These are phyloP conservation scores for Mycosphaerelloides madeirae DNA, from an alignment of 2,329 filamentous ascomycete species.

Conservation along the genomic window DNA sequence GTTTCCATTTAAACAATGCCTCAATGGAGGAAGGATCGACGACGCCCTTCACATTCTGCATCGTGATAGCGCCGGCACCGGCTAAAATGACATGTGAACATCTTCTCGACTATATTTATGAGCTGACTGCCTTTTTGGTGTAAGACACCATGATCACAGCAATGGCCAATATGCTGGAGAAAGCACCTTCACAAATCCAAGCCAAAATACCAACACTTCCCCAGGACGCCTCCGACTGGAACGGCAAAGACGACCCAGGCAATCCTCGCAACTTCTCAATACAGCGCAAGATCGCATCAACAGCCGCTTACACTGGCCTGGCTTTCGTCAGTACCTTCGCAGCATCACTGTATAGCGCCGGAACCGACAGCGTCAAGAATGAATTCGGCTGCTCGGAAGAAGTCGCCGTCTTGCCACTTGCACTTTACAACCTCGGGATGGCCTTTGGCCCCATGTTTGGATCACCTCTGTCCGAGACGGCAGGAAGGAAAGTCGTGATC, in stretches of 20 bases:
- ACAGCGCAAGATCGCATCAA: conserved; percentile 20
- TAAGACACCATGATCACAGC: no score
- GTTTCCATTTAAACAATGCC: no score
- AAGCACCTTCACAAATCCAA: background rate
- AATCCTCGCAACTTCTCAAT: conserved; percentile 31
- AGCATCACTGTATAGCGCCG: conserved; percentile 30
- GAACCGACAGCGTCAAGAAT: conserved; percentile 20
- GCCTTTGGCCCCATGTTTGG: conserved; percentile 35
- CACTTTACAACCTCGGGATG: conserved; percentile 36
- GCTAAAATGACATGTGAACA: conserved; percentile 7
- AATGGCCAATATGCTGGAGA: background rate
- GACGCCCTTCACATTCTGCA: conserved; percentile 4
- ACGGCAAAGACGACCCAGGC: conserved; percentile 23
- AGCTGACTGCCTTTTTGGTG: no score
- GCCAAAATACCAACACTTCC: conserved; percentile 1
- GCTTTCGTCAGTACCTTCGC: conserved; percentile 31
- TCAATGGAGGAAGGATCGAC: background rate
- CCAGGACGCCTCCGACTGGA: conserved; percentile 26
- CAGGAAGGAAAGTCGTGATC: conserved; percentile 35
- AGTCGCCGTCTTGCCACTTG: conserved; percentile 33
- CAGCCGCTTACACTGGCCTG: conserved; percentile 24
- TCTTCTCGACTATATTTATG: background rate
- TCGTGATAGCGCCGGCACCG: conserved; percentile 1
- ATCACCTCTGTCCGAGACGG: conserved; percentile 36
- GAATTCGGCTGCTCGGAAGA: conserved; percentile 27